Evolutionary conservation across 257 asterid species (phyloP), one percentile per base, ranked within the genome.

Genomic region (Solanum ahanhuiri): DNA sequence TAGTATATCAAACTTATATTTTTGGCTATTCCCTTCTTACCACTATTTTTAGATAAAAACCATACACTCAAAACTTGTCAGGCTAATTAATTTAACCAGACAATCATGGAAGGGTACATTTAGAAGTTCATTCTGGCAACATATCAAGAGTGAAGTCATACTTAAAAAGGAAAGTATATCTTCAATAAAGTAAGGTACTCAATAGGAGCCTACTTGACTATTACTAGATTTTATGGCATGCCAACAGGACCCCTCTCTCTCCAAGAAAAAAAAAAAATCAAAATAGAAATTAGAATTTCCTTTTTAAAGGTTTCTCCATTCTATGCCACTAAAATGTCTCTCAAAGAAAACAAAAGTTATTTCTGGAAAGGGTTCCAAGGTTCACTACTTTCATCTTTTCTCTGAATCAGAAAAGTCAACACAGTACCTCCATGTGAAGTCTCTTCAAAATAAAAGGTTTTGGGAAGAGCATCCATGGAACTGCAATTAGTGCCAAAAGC

Each of bases 381-480:
- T 72, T 72, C 34, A 30, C 67, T 81, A 48, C 43, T 81, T 81
- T 28, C 84, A 81, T 45, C 43, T 8, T 79, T 81, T 81, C 43
- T 48, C 67, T 30, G 66, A 48, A 81, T 81, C 43, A 48, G 30
- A 51, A 48, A 81, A 48, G 84, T 28, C 41, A 81, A 30, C 30
- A 51, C 41, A 81, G 41, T 93, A 96, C 98, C 98, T 96, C 96
- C 14, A 93, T 86, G 51, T 96, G 94, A 82, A 91, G 96, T 89
- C 88, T 93, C 92, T 91, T 94, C 89, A 96, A 88, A 89, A 96
- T 93, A 88, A 94, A 96, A 86, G 98, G 98, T 89, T 96, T 96
- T 31, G 98, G 98, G 87, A 96, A 96, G 89, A 96, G 98, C 98
- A 96, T 96, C 98, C 98, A 96, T 23, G 98, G 98, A 88, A 96